Percentiles rank a stretch among this genome's conserved stretches.
Conservation (phyloP, 2,329 filamentous ascomycete genomes). For the Alternaria ventricosa region DNA sequence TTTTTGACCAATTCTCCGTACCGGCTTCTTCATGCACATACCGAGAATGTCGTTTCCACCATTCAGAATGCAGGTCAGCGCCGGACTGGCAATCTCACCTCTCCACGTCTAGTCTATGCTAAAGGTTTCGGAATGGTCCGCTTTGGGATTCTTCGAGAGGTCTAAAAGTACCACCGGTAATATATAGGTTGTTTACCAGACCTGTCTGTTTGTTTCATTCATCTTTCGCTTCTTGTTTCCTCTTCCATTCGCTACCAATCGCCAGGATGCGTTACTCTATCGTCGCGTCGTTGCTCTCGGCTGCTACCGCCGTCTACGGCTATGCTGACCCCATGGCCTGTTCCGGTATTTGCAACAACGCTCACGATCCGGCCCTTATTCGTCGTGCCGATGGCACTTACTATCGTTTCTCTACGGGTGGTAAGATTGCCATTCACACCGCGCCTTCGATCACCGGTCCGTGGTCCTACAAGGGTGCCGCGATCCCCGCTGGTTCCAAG, state of each 20-base stretch:
- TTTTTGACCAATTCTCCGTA: constrained; percentile 11
- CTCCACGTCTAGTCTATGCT: background rate
- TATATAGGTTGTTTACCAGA: background rate
- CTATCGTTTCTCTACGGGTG: constrained; percentile 61
- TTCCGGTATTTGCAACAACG: constrained; percentile 52
- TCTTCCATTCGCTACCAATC: background rate
- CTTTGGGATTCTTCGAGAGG: background rate
- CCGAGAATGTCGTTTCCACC: constrained; percentile 6
- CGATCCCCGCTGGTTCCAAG: constrained; percentile 54
- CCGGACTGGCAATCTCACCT: background rate
- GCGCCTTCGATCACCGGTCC: constrained; percentile 57
- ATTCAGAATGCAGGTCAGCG: background rate
- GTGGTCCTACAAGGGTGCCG: constrained; percentile 58
- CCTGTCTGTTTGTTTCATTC: background rate
- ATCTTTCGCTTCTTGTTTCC: background rate
- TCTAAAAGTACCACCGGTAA: background rate
- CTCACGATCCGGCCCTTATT: constrained; percentile 59
- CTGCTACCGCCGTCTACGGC: constrained; percentile 30
- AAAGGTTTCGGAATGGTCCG: background rate
- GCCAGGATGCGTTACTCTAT: constrained; percentile 27
- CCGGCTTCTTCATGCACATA: background rate
- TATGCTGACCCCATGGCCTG: constrained; percentile 52
- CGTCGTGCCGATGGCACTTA: constrained; percentile 58
- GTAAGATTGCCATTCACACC: constrained; percentile 58
- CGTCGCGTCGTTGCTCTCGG: constrained; percentile 24